Conservation (phyloP, 495 filamentous ascomycete species). For the Chaetomium cochliodes region DNA sequence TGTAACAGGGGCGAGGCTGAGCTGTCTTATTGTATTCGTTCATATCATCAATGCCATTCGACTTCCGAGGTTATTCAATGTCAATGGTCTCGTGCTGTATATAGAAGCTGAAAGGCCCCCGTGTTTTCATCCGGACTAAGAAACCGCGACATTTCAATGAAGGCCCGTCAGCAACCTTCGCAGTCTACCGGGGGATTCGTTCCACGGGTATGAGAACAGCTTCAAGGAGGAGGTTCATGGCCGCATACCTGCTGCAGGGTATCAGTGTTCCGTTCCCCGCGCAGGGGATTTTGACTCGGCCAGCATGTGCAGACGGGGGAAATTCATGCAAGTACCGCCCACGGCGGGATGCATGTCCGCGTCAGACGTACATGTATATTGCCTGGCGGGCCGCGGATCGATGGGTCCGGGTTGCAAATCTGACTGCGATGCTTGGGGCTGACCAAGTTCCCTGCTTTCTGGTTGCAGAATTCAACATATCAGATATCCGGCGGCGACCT, state of each 20-base stretch:
- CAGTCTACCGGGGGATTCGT: too few species aligned
- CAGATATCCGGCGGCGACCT: neutral
- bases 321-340: neutral
- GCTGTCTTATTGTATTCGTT: neutral
- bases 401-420: neutral
- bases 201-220: too few species aligned
- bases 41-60: too few species aligned
- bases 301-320: neutral
- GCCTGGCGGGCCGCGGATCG: neutral
- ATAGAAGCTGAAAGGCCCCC: too few species aligned
- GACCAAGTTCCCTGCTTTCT: neutral
- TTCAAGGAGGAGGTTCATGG: too few species aligned
- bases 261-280: neutral
- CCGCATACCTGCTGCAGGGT: neutral
- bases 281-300: neutral
- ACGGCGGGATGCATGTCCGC: constrained; percentile 6
- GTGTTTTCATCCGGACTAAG: too few species aligned
- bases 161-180: too few species aligned
- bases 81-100: too few species aligned
- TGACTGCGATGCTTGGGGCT: neutral
- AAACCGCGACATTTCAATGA: too few species aligned
- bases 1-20: too few species aligned
- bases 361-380: neutral
- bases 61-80: too few species aligned
- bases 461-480: neutral